Conservation (phyloP, 305 asterid species). For the Salvia sclarea region DNA sequence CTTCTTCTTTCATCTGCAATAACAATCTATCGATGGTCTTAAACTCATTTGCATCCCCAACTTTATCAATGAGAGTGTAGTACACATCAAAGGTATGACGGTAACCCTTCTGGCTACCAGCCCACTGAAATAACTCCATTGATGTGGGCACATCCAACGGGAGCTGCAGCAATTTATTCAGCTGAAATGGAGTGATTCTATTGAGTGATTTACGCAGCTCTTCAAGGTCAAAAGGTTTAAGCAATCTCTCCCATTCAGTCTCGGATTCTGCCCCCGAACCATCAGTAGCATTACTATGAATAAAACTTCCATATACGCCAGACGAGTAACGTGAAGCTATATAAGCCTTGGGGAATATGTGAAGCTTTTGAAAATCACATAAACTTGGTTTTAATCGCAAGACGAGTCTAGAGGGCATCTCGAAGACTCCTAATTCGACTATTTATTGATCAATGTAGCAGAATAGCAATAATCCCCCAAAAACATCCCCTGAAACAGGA, state of each 20-base stretch:
- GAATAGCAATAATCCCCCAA: slow-evolving; percentile 17
- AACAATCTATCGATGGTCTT: slow-evolving; percentile 58
- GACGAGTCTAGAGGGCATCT: slow-evolving; percentile 40
- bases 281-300: slow-evolving; percentile 29
- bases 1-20: slow-evolving; percentile 79
- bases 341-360: slow-evolving; percentile 32
- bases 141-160: slow-evolving; percentile 75
- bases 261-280: slow-evolving; percentile 47
- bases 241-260: slow-evolving; percentile 81
- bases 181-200: slow-evolving; percentile 69
- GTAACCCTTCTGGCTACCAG: slow-evolving; percentile 71
- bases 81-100: slow-evolving; percentile 72
- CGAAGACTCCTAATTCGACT: slow-evolving; percentile 27
- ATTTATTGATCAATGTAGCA: slow-evolving; percentile 21
- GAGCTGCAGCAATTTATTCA: slow-evolving; percentile 66
- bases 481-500: slow-evolving; percentile 16
- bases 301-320: slow-evolving; percentile 32
- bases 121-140: slow-evolving; percentile 71
- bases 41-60: slow-evolving; percentile 59
- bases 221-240: slow-evolving; percentile 75
- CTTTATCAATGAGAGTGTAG: slow-evolving; percentile 70
- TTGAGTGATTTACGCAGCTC: slow-evolving; percentile 64
- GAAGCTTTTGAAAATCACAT: slow-evolving; percentile 34
- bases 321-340: slow-evolving; percentile 33
- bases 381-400: slow-evolving; percentile 33